These are phyloP conservation scores for Fusarium albidum DNA, from an alignment of 2,329 filamentous ascomycete species.

Conservation along the genomic window DNA sequence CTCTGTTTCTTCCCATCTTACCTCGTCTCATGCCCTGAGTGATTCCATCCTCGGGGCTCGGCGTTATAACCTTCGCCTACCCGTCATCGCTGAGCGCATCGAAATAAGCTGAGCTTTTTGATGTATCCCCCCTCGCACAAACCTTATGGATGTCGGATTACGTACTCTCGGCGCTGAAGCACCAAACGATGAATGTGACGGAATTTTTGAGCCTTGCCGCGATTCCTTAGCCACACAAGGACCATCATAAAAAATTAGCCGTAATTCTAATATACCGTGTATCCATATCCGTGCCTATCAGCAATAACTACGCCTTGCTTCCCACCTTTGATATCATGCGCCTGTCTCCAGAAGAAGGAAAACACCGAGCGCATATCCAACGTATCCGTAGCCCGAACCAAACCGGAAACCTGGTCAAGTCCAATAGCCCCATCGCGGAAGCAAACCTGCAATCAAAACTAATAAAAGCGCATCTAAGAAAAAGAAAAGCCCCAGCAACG, in stretches of 20 bases:
- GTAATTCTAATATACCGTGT: background rate
- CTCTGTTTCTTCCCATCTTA: background rate
- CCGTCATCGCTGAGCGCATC: conserved; percentile 2
- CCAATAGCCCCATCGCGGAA: background rate
- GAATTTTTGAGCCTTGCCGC: conserved; percentile 1
- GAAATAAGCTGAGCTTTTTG: background rate
- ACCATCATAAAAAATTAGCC: background rate
- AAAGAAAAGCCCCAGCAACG: conserved; percentile 2
- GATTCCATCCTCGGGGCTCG: background rate
- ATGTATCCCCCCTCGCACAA: background rate
- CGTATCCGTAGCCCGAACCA: conserved; percentile 1
- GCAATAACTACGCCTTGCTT: background rate
- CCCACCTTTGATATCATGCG: conserved; percentile 6
- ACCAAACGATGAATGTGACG: background rate
- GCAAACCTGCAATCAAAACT: conserved; percentile 2
- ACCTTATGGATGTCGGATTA: background rate
- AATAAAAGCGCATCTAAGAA: conserved; percentile 6
- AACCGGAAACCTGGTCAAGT: conserved; percentile 1
- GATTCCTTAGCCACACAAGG: background rate
- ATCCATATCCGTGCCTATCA: background rate
- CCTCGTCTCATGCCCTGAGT: background rate
- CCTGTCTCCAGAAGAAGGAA: background rate
- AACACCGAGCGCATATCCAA: background rate
- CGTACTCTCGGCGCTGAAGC: background rate
- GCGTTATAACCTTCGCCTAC: background rate